A percentile compares a stretch with the other conserved stretches of the same genome.
These are phyloP conservation scores for Ephemerocybe angulata DNA, from an alignment of 768 basidiomycete genomes.

Conservation along the genomic window DNA sequence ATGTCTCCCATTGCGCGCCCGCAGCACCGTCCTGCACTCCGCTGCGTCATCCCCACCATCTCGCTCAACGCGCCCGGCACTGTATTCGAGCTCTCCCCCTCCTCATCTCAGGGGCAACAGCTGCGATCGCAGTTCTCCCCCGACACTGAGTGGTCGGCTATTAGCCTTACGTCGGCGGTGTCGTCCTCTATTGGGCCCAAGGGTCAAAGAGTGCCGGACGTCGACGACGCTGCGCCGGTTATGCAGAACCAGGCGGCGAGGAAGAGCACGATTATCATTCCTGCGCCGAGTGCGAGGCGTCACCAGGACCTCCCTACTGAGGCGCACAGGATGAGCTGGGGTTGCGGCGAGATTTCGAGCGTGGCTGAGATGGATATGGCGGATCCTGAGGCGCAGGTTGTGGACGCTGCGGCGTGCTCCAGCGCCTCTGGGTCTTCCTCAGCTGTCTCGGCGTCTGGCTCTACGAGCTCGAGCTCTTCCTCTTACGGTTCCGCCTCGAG, in stretches of 20 bases:
- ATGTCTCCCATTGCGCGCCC: not conserved
- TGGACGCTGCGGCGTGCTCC: not conserved
- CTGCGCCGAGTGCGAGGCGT: not conserved
- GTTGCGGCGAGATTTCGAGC: not conserved
- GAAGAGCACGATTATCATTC: not conserved
- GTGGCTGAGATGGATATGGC: slow-evolving; percentile 1
- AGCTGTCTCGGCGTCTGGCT: slow-evolving; percentile 11
- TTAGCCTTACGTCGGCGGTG: slow-evolving; percentile 7
- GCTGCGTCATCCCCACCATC: slow-evolving; percentile 28
- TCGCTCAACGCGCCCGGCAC: no score
- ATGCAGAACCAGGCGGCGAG: no score
- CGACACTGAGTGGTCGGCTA: slow-evolving; percentile 16
- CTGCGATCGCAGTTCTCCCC: slow-evolving; percentile 12
- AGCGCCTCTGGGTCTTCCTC: slow-evolving; percentile 13
- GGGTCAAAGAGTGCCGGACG: not conserved
- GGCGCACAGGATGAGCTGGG: slow-evolving; percentile 8
- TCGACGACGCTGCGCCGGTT: not conserved
- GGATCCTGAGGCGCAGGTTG: no score
- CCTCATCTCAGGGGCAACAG: slow-evolving; percentile 1
- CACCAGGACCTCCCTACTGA: slow-evolving; percentile 1
- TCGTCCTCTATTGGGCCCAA: not conserved
- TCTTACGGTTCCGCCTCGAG: slow-evolving; percentile 18
- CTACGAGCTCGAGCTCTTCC: slow-evolving; percentile 13
- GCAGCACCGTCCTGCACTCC: slow-evolving; percentile 16
- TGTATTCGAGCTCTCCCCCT: no score